A percentile compares a stretch with the other conserved stretches of the same genome.
Conservation (phyloP, 2,329 filamentous ascomycete species). For the Pezizomycotina sp. region DNA sequence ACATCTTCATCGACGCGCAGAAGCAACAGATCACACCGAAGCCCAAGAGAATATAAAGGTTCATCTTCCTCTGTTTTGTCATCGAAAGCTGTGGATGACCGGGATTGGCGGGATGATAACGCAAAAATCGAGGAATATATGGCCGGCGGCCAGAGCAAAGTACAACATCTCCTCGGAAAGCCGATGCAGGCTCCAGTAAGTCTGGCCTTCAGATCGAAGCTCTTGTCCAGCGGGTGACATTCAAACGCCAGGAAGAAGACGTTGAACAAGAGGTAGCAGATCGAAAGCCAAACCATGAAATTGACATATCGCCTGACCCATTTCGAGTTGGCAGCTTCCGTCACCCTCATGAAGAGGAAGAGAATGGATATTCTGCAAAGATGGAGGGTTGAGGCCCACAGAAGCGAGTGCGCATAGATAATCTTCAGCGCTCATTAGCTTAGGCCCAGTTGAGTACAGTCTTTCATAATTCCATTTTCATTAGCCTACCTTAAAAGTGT, state of each 20-base stretch:
- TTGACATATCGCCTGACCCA: conserved; percentile 13
- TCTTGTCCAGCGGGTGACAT: conserved; percentile 10
- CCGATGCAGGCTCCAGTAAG: conserved; percentile 15
- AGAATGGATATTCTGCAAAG: conserved; percentile 16
- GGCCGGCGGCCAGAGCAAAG: conserved; percentile 11
- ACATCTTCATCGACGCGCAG: conserved; percentile 16
- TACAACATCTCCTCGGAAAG: conserved; percentile 14
- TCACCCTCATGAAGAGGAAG: conserved; percentile 12
- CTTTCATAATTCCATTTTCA: too few species aligned
- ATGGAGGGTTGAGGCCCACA: conserved; percentile 15
- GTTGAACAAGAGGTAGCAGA: conserved; percentile 11
- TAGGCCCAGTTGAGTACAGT: too few species aligned
- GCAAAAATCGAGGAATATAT: conserved; percentile 14
- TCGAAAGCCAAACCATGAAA: conserved; percentile 9
- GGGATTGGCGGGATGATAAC: conserved; percentile 17
- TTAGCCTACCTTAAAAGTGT: too few species aligned
- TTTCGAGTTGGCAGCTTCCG: conserved; percentile 10
- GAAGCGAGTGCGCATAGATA: conserved; percentile 16
- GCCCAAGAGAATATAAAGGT: conserved; percentile 12
- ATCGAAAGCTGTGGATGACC: conserved; percentile 14
- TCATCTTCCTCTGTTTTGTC: conserved; percentile 10
- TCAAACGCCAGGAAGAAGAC: conserved; percentile 16
- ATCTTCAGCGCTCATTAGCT: too few species aligned
- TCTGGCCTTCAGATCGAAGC: conserved; percentile 15
- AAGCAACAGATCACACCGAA: conserved; percentile 14